Evolutionary conservation across 2,329 filamentous ascomycete species (phyloP).

Genomic region (Pseudogymnoascus verrucosus): DNA sequence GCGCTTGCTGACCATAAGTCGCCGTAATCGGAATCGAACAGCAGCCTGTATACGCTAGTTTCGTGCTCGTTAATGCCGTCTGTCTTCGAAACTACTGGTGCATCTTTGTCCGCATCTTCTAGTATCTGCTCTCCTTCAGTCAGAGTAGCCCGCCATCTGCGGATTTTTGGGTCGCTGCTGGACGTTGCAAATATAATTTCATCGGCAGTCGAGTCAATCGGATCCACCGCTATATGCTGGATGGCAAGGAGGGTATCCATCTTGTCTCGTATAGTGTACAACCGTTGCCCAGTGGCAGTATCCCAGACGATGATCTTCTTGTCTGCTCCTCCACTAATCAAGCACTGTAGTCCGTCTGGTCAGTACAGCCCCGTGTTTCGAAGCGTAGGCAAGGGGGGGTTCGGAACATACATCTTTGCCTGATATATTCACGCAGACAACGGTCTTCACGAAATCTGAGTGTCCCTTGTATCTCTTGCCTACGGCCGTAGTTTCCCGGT

Average conservation of each 20-base stretch:
- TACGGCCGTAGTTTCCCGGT: slow-evolving; percentile 47
- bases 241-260: slow-evolving; percentile 65
- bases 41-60: slow-evolving; percentile 77
- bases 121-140: slow-evolving; percentile 46
- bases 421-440: slow-evolving; percentile 54
- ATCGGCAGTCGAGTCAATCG: slow-evolving; percentile 43
- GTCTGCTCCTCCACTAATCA: slow-evolving; percentile 71
- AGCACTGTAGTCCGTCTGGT: slow-evolving; percentile 24
- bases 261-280: slow-evolving; percentile 74
- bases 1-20: slow-evolving; percentile 87
- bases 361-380: slow-evolving; percentile 1
- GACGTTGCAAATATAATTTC: slow-evolving; percentile 63
- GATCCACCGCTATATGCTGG: slow-evolving; percentile 71
- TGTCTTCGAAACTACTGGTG: slow-evolving; percentile 18
- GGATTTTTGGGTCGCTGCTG: slow-evolving; percentile 71
- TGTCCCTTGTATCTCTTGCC: slow-evolving; percentile 66
- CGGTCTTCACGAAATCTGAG: slow-evolving; percentile 81
- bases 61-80: slow-evolving; percentile 67
- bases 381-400: background rate
- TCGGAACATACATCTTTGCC: slow-evolving; percentile 42
- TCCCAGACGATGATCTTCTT: slow-evolving; percentile 82
- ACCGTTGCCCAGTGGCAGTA: slow-evolving; percentile 52
- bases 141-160: slow-evolving; percentile 61
- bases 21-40: slow-evolving; percentile 56
- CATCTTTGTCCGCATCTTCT: slow-evolving; percentile 34